A percentile compares a stretch with the other conserved stretches of the same genome.
Conservation (phyloP, 768 basidiomycete species). For the Mycena albidolilacea region DNA sequence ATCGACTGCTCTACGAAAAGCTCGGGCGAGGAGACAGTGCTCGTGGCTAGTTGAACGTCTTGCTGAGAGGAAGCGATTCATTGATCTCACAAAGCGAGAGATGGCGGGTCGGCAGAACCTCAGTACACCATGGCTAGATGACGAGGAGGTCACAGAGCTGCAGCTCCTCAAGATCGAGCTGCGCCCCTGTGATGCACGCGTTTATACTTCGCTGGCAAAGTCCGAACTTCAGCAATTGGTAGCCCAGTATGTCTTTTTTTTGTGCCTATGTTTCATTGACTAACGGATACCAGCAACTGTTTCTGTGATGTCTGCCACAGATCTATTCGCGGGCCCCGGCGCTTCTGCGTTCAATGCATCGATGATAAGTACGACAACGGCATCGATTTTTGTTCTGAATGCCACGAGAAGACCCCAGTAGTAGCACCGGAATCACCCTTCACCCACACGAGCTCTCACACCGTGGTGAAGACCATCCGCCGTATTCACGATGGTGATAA, state of each 20-base stretch:
- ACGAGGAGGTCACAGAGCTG: conserved; percentile 10
- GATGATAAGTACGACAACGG: conserved; percentile 3
- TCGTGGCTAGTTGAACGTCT: conserved; percentile 8
- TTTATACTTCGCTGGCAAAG: conserved; percentile 13
- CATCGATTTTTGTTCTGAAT: conserved; percentile 21
- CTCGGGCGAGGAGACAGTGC: neutral
- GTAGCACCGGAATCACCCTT: neutral
- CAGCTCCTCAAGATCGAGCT: neutral
- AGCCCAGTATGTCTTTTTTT: conserved; percentile 25
- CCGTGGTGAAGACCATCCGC: conserved; percentile 19
- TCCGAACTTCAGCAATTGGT: conserved; percentile 20
- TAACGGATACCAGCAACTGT: neutral
- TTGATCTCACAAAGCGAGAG: conserved; percentile 5
- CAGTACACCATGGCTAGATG: conserved; percentile 21
- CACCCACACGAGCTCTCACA: conserved; percentile 18
- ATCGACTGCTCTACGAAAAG: neutral
- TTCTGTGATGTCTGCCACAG: conserved; percentile 17
- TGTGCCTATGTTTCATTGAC: too few species aligned
- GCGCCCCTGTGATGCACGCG: conserved; percentile 22
- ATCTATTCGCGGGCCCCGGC: neutral
- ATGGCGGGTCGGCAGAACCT: neutral
- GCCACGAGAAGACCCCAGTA: conserved; percentile 16
- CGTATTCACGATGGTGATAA: conserved; percentile 27
- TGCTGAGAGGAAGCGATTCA: conserved; percentile 23
- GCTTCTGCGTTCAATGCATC: conserved; percentile 33